Evolutionary conservation across 495 filamentous ascomycete species (phyloP), one percentile per base, ranked within the genome.

Genomic region (Penicillium atrosanguineum): DNA sequence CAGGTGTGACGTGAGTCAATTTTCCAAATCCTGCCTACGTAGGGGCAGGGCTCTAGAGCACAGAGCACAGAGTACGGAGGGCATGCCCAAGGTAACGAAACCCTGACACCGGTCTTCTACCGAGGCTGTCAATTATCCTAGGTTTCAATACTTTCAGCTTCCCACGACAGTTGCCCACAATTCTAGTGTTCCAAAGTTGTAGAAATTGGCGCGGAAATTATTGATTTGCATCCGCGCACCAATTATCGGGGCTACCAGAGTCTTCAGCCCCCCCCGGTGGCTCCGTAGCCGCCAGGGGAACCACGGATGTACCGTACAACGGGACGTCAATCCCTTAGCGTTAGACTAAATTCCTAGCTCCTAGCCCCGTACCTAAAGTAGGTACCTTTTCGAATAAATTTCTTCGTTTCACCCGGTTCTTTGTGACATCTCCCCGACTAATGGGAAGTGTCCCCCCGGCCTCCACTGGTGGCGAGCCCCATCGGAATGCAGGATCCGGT

Each of bases 401-500:
- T 43, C 48, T 29, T 55, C 48, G 57, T 60, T 60, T 60, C 57
- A 60, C 41, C 44, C 56, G 50, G 48, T 57, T 45, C 46, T 28
- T 53, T 37, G 41, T 50, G 7, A 21, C 41, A 43, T 14, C 52
- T 46, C 39, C 52, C 48, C 53, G 49, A 52, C 63, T 50, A 66
- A 66, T 57, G 39, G 63, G 63, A 64, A 57, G 34, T 20, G 44
- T 57, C 56, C 50, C 56, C 23, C 23, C 23, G 2, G 23, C 2
- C 31, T 29, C 26, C 11, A 29, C 40, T 38, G 49, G 62, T 62
- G 62, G 62, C 62, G 25, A 65, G 38, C 55, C 51, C 59, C 59
- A 69, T 59, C 71, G 69, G 71, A 69, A 72, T 55, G 60, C 59
- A 60, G 46, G 58, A 65, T 63, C 69, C 67, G 65, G 61, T 70